These are phyloP conservation scores for Chaetomium cochliodes DNA, from an alignment of 495 filamentous ascomycete species.

Conservation along the genomic window DNA sequence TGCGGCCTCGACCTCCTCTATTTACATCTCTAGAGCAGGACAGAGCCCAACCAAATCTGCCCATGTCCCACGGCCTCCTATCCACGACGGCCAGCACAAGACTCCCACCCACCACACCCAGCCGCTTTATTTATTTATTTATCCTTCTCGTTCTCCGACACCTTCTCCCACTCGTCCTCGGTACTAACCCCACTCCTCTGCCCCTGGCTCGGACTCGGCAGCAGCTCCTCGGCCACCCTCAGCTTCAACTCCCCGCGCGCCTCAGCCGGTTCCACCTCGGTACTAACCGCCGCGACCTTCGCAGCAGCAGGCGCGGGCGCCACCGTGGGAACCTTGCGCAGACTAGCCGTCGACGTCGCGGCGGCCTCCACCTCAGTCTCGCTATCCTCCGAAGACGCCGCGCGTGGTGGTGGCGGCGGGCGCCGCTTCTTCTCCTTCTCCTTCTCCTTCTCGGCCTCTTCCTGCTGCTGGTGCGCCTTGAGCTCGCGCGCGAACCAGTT, in stretches of 20 bases:
- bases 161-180: constrained; percentile 61
- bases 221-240: constrained; percentile 28
- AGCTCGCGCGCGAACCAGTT: constrained; percentile 95
- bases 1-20: background rate
- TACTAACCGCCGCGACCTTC: constrained; percentile 31
- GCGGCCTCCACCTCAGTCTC: constrained; percentile 55
- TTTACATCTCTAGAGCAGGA: background rate
- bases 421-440: constrained; percentile 57
- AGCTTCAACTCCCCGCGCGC: constrained; percentile 44
- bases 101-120: too few species aligned
- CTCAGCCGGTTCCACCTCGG: constrained; percentile 42
- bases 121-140: constrained; percentile 28
- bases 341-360: constrained; percentile 32
- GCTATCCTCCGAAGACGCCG: constrained; percentile 39
- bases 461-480: constrained; percentile 60
- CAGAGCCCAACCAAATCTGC: background rate
- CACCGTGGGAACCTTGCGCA: constrained; percentile 16
- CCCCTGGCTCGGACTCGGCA: constrained; percentile 32
- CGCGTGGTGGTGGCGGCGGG: constrained; percentile 14
- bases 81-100: too few species aligned
- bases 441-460: constrained; percentile 61
- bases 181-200: constrained; percentile 51
- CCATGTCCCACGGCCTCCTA: too few species aligned
- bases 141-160: constrained; percentile 57
- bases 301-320: constrained; percentile 4